Evolutionary conservation across 371 early-diverging fungal species (phyloP).

Genomic region (Syncephalastrum monosporum): DNA sequence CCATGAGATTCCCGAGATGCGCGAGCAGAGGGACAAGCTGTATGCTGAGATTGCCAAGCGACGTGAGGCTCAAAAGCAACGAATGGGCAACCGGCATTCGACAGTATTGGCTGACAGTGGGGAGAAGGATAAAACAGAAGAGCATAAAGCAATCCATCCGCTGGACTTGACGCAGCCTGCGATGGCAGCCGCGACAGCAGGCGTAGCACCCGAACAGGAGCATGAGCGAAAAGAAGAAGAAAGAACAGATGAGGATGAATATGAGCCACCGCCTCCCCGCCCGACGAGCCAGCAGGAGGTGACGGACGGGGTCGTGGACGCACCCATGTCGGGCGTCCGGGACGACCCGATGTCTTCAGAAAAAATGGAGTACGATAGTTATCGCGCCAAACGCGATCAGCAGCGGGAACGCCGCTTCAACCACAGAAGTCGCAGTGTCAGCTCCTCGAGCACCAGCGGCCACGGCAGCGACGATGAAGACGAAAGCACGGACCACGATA

Average conservation of each 20-base stretch:
- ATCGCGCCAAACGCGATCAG: constrained; percentile 1
- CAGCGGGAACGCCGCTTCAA: too few relatives aligned
- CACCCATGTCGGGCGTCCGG: too few relatives aligned
- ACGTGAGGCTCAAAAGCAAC: neutral
- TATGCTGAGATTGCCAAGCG: constrained; percentile 14
- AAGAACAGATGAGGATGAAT: neutral
- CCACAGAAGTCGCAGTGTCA: too few relatives aligned
- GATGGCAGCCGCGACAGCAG: neutral
- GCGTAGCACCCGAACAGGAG: neutral
- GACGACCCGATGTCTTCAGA: constrained; percentile 7
- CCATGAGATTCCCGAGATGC: constrained; percentile 2
- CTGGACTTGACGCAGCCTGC: constrained; percentile 11
- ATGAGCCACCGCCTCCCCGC: constrained; percentile 12
- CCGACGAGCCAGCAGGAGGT: neutral
- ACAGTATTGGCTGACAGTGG: neutral
- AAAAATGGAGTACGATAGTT: constrained; percentile 13
- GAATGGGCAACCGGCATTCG: neutral
- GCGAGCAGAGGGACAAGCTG: constrained; percentile 9
- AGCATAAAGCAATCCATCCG: constrained; percentile 11
- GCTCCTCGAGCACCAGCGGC: too few relatives aligned
- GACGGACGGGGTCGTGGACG: too few relatives aligned
- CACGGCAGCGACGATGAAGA: too few relatives aligned
- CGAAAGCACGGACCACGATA: too few relatives aligned
- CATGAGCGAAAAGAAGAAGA: neutral
- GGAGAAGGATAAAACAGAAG: neutral